Base-by-base conservation (phyloP, 225 moss, liverwort and hornwort genomes). In the Sphagnum tenellum region DNA sequence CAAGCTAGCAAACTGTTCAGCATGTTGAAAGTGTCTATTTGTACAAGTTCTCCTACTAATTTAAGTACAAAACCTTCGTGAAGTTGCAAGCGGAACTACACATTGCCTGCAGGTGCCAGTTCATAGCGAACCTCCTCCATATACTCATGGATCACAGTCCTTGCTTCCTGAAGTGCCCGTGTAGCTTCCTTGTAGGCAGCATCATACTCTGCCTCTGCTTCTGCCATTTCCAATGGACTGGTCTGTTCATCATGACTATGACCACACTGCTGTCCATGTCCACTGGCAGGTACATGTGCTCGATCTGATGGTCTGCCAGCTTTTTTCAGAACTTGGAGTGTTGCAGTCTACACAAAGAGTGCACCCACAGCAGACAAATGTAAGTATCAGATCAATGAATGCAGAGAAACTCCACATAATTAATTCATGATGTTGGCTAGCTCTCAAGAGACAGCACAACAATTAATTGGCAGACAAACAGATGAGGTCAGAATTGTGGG, bases 121-220 rank as follows among this genome's bases (percentile, higher is more conserved):
- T 90, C 90, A 61, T 88, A 90, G 61, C 93, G 82, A 57, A 94
- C 68, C 74, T 86, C 90, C 64, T 90, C 88, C 84, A 94, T 88
- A 55, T 82, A 77, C 13, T 94, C 88, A 56, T 88, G 89, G 55
- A 94, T 94, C 49, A 64, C 60, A 60, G 76, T 56, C 54, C 75
- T 50, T 63, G 77, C 76, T 77, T 90, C 83, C 77, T 90, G 93
- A 61, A 90, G 49, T 56, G 68, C 70, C 64, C 80, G 82, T 5
- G 93, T 94, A 50, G 90, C 93, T 79, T 94, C 93, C 68, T 88
- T 94, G 67, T 83, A 76, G 3, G 94, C 89, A 46, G 94, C 94
- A 62, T 91, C 91, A 75, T 81, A 91, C 62, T 87, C 94, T 55
- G 89, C 91, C 59, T 94, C 94, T 57, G 76, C 69, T 76, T 89